Evolutionary conservation across 1,139 yeast species (phyloP).

Genomic region (Saccharomyces hybrid): DNA sequence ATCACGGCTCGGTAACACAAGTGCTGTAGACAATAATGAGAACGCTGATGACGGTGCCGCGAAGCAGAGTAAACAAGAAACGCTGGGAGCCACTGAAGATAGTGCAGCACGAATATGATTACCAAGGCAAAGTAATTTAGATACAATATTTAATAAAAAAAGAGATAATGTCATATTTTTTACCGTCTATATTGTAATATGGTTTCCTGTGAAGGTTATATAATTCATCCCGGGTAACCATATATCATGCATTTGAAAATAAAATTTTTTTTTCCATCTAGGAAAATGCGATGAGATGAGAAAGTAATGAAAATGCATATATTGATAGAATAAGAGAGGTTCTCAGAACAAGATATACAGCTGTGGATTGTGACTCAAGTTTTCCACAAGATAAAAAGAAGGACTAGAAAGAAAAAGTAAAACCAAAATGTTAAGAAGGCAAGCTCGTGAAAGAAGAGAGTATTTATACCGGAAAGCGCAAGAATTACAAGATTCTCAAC

Average conservation of each 20-base stretch:
- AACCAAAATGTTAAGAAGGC: slow-evolving; percentile 60
- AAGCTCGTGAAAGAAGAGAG: slow-evolving; percentile 92
- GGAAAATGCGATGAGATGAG: slow-evolving; percentile 8
- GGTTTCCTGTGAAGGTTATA: neutral
- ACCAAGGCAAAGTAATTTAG: neutral
- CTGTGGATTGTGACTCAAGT: neutral
- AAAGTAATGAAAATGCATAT: neutral
- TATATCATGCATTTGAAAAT: neutral
- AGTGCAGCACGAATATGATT: neutral
- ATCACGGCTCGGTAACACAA: slow-evolving; percentile 10
- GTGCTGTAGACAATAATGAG: slow-evolving; percentile 7
- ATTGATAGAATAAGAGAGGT: neutral
- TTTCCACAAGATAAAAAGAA: neutral
- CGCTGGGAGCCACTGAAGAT: neutral
- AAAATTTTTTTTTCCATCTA: neutral
- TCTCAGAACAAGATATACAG: neutral
- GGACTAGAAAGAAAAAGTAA: neutral
- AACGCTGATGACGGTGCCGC: neutral
- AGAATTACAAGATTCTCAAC: slow-evolving; percentile 80
- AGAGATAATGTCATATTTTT: neutral
- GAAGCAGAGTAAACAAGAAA: neutral
- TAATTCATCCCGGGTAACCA: neutral
- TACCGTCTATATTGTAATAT: neutral
- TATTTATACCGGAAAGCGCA: slow-evolving; percentile 82
- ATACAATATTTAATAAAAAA: slow-evolving; percentile 1